Conservation (phyloP, 805 yeast species). For the Ogataea zsoltii region DNA sequence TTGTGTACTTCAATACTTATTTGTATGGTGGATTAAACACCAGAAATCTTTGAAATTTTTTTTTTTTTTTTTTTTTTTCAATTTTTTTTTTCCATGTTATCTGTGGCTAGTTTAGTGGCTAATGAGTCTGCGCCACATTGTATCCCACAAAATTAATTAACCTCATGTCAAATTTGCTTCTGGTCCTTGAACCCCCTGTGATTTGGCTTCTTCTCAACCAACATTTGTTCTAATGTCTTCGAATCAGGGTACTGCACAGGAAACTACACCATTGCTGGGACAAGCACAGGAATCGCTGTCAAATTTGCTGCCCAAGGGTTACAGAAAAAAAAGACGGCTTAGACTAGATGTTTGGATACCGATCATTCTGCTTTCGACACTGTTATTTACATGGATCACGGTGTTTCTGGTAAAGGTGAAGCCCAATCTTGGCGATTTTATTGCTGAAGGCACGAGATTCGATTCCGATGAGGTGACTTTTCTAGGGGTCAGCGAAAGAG, state of each 20-base stretch:
- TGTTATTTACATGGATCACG: conserved; percentile 11
- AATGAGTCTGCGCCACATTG: neutral
- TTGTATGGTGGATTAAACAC: neutral
- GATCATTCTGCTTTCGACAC: conserved; percentile 16
- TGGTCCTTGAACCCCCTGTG: neutral
- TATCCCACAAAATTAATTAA: neutral
- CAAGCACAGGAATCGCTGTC: conserved; percentile 17
- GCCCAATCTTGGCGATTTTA: conserved; percentile 33
- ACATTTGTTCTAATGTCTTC: conserved; percentile 6
- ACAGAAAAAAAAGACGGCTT: conserved; percentile 11
- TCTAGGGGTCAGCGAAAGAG: conserved; percentile 33
- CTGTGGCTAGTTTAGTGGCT: no score
- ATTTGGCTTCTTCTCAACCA: neutral
- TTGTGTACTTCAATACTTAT: neutral
- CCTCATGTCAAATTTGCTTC: neutral
- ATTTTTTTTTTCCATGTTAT: no score
- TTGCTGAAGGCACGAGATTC: conserved; percentile 34
- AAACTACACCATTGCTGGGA: conserved; percentile 21
- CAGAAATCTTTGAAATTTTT: conserved; percentile 2
- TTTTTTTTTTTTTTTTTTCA: no score
- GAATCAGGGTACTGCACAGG: conserved; percentile 3
- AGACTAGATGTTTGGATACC: conserved; percentile 30
- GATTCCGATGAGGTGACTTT: conserved; percentile 34
- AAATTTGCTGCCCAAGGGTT: conserved; percentile 13
- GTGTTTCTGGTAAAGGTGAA: conserved; percentile 20